phyloP scores from a whole-genome alignment of 768 basidiomycete species.

The Boletus patriciae region DNA sequence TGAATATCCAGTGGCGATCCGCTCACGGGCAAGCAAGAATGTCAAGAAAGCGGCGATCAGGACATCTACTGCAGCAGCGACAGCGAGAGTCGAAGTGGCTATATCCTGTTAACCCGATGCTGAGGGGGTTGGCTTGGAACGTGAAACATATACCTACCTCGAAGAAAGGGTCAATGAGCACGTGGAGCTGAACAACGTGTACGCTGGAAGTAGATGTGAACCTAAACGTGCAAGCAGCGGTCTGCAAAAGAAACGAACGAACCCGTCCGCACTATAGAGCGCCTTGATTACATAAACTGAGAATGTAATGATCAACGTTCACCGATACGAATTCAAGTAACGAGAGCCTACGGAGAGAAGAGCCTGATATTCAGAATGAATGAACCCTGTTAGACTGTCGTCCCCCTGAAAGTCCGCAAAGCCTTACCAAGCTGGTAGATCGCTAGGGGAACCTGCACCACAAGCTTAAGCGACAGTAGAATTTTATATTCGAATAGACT shows the following conservation, averaged over 20 bases:
- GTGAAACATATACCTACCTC: neutral
- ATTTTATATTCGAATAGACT: neutral
- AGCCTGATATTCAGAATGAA: neutral
- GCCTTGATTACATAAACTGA: constrained; percentile 3
- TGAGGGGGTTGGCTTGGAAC: neutral
- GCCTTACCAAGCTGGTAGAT: constrained; percentile 12
- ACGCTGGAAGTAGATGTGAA: neutral
- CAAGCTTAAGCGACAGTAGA: neutral
- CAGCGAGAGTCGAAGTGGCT: neutral
- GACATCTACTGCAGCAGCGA: constrained; percentile 1
- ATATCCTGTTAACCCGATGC: neutral
- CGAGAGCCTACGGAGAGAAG: neutral
- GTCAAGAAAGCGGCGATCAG: constrained; percentile 6
- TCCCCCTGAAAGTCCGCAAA: too few relatives aligned
- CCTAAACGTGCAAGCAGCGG: neutral
- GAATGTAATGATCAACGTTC: neutral
- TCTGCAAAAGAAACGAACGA: neutral
- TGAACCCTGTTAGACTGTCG: neutral
- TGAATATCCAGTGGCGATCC: neutral
- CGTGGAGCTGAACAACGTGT: neutral
- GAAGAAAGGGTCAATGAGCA: neutral
- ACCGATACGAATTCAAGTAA: too few relatives aligned
- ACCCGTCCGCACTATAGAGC: neutral
- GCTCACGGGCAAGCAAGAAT: neutral
- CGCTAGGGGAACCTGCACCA: neutral